phyloP scores from a whole-genome alignment of 2,329 filamentous ascomycete species.

The Fusarium buxicola region DNA sequence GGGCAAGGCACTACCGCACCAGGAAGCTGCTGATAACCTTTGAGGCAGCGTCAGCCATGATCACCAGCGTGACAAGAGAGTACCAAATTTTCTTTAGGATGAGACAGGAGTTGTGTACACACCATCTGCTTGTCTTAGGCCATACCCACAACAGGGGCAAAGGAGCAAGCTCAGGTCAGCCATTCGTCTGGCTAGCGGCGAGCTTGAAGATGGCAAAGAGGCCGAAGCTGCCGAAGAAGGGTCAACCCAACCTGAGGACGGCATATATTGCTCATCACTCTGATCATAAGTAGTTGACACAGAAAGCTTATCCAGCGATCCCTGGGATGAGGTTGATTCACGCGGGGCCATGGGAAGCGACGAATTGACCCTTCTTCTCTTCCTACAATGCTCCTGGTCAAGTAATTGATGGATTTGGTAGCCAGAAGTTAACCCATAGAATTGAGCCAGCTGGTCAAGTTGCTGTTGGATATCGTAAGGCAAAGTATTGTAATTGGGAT shows the following conservation, averaged over 20 bases:
- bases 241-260: constrained; percentile 39
- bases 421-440: constrained; percentile 50
- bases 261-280: constrained; percentile 37
- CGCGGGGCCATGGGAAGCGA: constrained; percentile 49
- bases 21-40: constrained; percentile 53
- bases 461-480: constrained; percentile 43
- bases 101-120: constrained; percentile 22
- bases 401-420: constrained; percentile 47
- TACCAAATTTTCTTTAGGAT: background rate
- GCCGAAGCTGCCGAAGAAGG: constrained; percentile 36
- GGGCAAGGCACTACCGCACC: constrained; percentile 46
- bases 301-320: constrained; percentile 49
- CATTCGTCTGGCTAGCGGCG: constrained; percentile 47
- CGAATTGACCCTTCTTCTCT: constrained; percentile 49
- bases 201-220: constrained; percentile 40
- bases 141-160: constrained; percentile 50
- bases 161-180: constrained; percentile 45
- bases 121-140: constrained; percentile 48
- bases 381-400: constrained; percentile 44
- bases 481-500: constrained; percentile 42
- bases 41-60: constrained; percentile 24
- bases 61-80: background rate
- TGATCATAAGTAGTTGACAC: constrained; percentile 37
- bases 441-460: constrained; percentile 45
- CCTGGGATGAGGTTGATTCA: constrained; percentile 42